A percentile compares a stretch with the other conserved stretches of the same genome.
Evolutionary conservation across 352 stramenopile species (phyloP).

Genomic region (Phytophthora melonis): DNA sequence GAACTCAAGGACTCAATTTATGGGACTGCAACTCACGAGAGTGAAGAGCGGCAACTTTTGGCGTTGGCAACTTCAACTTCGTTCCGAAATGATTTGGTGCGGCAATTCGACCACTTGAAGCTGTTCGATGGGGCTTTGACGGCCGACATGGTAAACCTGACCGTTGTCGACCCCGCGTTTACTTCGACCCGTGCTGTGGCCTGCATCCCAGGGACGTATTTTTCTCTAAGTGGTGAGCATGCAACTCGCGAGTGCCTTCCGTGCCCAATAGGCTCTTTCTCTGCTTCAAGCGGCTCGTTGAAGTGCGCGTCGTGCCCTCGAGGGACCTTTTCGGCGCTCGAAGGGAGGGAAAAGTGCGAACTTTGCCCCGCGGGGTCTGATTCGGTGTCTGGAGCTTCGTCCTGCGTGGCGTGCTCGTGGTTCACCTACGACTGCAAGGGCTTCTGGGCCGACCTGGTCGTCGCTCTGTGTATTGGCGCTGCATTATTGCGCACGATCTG

Average conservation of each 20-base stretch:
- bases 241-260: conserved; percentile 24
- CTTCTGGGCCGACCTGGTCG: conserved; percentile 65
- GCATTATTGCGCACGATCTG: conserved; percentile 36
- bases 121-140: conserved; percentile 22
- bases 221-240: conserved; percentile 11
- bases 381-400: conserved; percentile 37
- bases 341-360: conserved; percentile 53
- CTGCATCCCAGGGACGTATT: conserved; percentile 46
- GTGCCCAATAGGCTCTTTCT: conserved; percentile 52
- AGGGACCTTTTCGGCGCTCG: conserved; percentile 45
- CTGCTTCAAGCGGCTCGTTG: conserved; percentile 39
- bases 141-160: conserved; percentile 29
- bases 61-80: conserved; percentile 19
- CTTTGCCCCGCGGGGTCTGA: conserved; percentile 50
- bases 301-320: conserved; percentile 47
- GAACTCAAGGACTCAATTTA: conserved; percentile 19
- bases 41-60: conserved; percentile 14
- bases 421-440: conserved; percentile 59
- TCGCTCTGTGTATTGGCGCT: conserved; percentile 33
- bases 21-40: neutral
- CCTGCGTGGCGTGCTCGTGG: conserved; percentile 59
- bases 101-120: conserved; percentile 27
- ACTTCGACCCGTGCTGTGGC: conserved; percentile 41
- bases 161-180: conserved; percentile 30
- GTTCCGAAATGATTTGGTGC: conserved; percentile 37